These are phyloP conservation scores for Phytophthora parvispora DNA, from an alignment of 352 stramenopile species.

Conservation along the genomic window DNA sequence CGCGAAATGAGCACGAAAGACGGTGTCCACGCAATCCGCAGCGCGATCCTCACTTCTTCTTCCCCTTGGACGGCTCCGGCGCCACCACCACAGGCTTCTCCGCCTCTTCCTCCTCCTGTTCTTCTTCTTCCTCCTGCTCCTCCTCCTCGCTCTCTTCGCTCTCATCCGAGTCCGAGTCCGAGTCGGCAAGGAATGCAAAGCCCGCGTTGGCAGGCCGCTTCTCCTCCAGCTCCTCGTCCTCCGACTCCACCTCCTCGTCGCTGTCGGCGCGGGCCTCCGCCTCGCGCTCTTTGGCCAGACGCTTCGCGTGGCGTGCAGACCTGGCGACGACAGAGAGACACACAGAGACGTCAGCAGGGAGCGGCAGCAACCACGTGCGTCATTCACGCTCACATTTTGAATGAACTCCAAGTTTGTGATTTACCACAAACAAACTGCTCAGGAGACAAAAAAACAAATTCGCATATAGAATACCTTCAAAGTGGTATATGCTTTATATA, in stretches of 20 bases:
- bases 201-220: constrained; percentile 63
- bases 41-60: constrained; percentile 35
- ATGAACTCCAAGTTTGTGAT: too few species aligned
- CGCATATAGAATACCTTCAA: too few species aligned
- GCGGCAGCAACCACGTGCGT: constrained; percentile 4
- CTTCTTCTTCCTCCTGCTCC: constrained; percentile 3
- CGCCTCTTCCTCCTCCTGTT: constrained; percentile 16
- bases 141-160: constrained; percentile 40
- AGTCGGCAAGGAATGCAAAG: constrained; percentile 82
- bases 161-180: constrained; percentile 62
- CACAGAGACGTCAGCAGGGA: constrained; percentile 7
- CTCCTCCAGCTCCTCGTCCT: constrained; percentile 56
- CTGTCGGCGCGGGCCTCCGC: constrained; percentile 16
- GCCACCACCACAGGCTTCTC: constrained; percentile 1
- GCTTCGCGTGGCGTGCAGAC: constrained; percentile 86
- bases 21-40: not conserved
- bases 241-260: constrained; percentile 42
- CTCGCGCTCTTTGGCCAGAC: constrained; percentile 52
- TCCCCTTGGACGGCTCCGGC: constrained; percentile 29
- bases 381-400: constrained; percentile 25
- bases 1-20: not conserved
- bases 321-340: constrained; percentile 33
- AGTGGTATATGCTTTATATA: not conserved
- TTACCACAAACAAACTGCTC: too few species aligned
- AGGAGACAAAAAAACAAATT: too few species aligned